These are phyloP conservation scores for Blepharisma japonicum DNA, from an alignment of 73 alveolate species.

Conservation along the genomic window DNA sequence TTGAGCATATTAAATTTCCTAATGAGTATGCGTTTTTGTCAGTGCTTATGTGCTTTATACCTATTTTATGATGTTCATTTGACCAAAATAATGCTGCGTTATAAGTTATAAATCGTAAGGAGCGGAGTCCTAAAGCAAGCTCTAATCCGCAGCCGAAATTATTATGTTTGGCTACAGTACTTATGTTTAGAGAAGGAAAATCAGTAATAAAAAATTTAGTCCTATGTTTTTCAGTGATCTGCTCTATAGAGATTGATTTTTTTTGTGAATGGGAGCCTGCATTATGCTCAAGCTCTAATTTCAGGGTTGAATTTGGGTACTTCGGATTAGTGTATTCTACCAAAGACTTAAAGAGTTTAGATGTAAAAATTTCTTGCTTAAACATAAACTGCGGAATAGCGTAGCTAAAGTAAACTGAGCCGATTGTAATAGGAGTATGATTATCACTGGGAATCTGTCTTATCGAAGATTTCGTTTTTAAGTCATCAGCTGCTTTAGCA, in stretches of 20 bases:
- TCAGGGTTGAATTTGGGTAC: not conserved
- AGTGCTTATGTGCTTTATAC: too few relatives aligned
- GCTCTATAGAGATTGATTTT: not conserved
- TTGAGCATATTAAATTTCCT: too few relatives aligned
- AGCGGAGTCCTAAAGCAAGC: not conserved
- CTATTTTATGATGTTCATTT: too few relatives aligned
- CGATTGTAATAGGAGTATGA: not conserved
- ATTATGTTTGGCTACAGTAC: not conserved
- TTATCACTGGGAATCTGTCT: not conserved
- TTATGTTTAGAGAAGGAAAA: not conserved
- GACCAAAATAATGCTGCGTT: too few relatives aligned
- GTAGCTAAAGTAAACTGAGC: not conserved
- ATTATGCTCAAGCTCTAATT: not conserved
- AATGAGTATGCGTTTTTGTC: too few relatives aligned
- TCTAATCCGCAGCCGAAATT: not conserved
- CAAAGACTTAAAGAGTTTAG: not conserved
- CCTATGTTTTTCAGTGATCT: not conserved
- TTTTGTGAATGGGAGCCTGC: not conserved
- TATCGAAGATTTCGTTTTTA: not conserved
- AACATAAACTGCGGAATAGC: not conserved
- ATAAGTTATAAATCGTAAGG: too few relatives aligned
- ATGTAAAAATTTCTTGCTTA: not conserved
- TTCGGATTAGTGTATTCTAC: not conserved
- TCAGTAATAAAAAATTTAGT: not conserved
- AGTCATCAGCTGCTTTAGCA: constrained; percentile 5